Evolutionary conservation across 2,329 filamentous ascomycete genomes (phyloP).

Genomic region (Cladosporium phlei): DNA sequence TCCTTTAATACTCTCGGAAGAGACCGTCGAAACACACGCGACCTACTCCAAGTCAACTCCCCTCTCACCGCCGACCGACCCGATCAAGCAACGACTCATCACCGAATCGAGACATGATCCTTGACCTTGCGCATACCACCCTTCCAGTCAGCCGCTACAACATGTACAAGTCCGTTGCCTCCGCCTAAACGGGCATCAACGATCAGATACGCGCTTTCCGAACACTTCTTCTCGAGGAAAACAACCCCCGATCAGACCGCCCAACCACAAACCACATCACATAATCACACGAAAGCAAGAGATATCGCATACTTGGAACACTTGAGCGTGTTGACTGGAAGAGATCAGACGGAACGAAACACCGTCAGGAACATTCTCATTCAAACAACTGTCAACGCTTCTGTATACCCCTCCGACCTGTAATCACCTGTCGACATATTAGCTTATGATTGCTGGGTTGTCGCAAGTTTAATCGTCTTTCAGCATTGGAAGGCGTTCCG

Average conservation of each 20-base stretch:
- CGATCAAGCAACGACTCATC: not conserved
- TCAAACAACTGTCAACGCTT: conserved; percentile 1
- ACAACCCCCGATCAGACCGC: conserved; percentile 5
- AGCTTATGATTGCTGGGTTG: conserved; percentile 14
- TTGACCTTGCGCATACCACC: conserved; percentile 3
- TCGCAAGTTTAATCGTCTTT: conserved; percentile 22
- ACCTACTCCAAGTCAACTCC: not conserved
- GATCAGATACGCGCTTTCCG: conserved; percentile 6
- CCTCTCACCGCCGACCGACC: not conserved
- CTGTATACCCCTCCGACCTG: conserved; percentile 7
- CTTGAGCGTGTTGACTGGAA: conserved; percentile 11
- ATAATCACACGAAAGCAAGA: conserved; percentile 11
- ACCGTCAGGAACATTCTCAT: not conserved
- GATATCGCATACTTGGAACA: conserved; percentile 12
- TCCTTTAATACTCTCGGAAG: conserved; percentile 1
- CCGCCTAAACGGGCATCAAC: conserved; percentile 9
- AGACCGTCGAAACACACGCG: not conserved
- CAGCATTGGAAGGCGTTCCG: conserved; percentile 29
- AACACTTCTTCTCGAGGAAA: conserved; percentile 9
- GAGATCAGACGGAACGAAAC: not conserved
- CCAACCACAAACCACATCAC: conserved; percentile 5
- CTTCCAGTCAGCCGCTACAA: conserved; percentile 10
- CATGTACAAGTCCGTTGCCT: conserved; percentile 12
- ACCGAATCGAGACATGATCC: conserved; percentile 10
- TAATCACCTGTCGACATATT: conserved; percentile 15